Base-by-base conservation (phyloP, 129 eudicot species). In the Lonicera japonica region DNA sequence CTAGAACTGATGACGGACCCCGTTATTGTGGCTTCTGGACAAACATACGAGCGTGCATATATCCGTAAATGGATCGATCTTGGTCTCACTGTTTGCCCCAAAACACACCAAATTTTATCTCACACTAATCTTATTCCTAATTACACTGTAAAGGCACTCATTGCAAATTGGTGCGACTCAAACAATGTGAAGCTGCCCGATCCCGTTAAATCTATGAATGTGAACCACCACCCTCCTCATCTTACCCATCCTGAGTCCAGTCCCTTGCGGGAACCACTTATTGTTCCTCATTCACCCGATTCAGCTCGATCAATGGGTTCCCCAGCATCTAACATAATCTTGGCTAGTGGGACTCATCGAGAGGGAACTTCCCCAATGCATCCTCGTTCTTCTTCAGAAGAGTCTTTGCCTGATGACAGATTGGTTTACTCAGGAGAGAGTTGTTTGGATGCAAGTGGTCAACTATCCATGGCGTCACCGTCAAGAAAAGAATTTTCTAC, bases 1-100 rank as follows among this genome's bases (percentile, higher is more conserved):
- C 96, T 92, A 56, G 95, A 92, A 61, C 83, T 92, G 70, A 92
- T 92, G 99, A 82, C 91, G 5, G 99, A 92, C 72, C 99, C 99
- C 64, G 99, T 92, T 5, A 92, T 92, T 78, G 99, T 92, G 46
- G 82, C 95, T 45, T 92, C 96, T 58, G 99, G 99, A 25, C 99
- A 92, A 69, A 92, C 99, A 3, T 92, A 87, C 46, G 99, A 92
- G 74, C 82, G 99, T 43, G 91, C 82, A 39, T 82, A 79, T 73
- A 92, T 92, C 41, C 77, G 86, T 54, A 74, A 80, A 58, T 92
- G 99, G 99, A 77, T 92, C 70, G 99, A 92, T 74, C 91, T 92
- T 54, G 99, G 99, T 20, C 95, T 92, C 45, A 83, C 79, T 52
- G 96, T 92, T 55, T 92, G 99, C 85, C 99, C 99, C 4, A 92